A percentile compares a stretch with the other conserved stretches of the same genome.
Evolutionary conservation across 2,329 filamentous ascomycete species (phyloP).

Genomic region (Penicillium sp.): DNA sequence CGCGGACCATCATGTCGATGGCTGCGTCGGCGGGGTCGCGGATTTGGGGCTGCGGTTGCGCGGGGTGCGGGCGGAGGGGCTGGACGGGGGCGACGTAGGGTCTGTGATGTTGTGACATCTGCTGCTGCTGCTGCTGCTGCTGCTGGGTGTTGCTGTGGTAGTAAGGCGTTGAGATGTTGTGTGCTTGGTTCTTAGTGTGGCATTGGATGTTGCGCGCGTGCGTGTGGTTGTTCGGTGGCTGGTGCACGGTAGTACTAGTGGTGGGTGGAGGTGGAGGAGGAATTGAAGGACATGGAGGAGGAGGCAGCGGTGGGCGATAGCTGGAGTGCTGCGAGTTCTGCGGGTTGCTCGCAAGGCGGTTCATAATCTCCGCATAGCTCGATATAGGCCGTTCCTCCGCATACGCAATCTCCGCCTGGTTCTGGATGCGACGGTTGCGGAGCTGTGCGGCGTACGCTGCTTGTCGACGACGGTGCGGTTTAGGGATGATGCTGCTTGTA

Average conservation of each 20-base stretch:
- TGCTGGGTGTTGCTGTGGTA: background rate
- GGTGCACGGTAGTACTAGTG: background rate
- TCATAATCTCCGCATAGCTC: slow-evolving; percentile 42
- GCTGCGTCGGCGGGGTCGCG: slow-evolving; percentile 62
- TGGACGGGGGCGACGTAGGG: background rate
- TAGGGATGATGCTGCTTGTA: slow-evolving; percentile 8
- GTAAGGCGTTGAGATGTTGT: background rate
- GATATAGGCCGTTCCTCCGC: slow-evolving; percentile 47
- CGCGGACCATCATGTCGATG: slow-evolving; percentile 58
- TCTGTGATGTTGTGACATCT: slow-evolving; percentile 16
- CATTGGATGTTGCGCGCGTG: background rate
- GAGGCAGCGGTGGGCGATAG: slow-evolving; percentile 16
- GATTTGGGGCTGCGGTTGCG: slow-evolving; percentile 33
- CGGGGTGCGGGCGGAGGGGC: background rate
- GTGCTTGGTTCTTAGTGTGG: background rate
- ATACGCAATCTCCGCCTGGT: slow-evolving; percentile 27
- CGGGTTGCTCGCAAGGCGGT: slow-evolving; percentile 36
- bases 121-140: too few relatives aligned
- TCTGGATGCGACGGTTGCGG: slow-evolving; percentile 31
- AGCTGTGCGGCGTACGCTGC: slow-evolving; percentile 41
- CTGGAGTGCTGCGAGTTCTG: slow-evolving; percentile 18
- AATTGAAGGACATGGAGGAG: slow-evolving; percentile 19
- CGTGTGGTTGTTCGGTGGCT: background rate
- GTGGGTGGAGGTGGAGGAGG: background rate
- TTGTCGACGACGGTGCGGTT: slow-evolving; percentile 35